Conservation (phyloP, 208 protist genomes). For the Trypanosoma vivax region DNA sequence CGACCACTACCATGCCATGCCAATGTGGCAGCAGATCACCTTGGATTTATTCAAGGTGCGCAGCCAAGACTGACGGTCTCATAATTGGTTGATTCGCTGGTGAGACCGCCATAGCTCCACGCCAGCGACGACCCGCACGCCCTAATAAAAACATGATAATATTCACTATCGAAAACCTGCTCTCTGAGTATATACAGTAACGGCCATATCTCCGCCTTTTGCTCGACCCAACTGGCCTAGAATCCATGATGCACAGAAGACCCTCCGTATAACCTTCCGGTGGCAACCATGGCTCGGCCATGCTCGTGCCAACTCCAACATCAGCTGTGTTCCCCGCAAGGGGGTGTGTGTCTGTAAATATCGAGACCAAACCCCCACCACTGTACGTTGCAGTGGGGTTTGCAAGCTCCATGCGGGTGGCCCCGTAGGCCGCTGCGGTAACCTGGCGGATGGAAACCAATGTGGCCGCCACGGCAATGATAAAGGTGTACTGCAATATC, state of each 20-base stretch:
- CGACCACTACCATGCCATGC: background rate
- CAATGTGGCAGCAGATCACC: background rate
- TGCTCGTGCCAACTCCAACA: too few species aligned
- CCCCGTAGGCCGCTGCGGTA: slow-evolving; percentile 32
- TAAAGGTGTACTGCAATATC: slow-evolving; percentile 49
- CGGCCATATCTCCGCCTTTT: background rate
- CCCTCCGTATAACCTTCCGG: slow-evolving; percentile 21
- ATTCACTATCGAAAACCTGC: slow-evolving; percentile 33
- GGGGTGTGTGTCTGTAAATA: slow-evolving; percentile 31
- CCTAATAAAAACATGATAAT: slow-evolving; percentile 25
- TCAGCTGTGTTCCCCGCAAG: slow-evolving; percentile 27
- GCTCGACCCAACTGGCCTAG: background rate
- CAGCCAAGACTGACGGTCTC: slow-evolving; percentile 2
- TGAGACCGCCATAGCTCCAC: slow-evolving; percentile 52
- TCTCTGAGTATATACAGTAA: slow-evolving; percentile 41
- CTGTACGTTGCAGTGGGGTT: slow-evolving; percentile 65
- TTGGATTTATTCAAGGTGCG: background rate
- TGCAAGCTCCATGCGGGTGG: slow-evolving; percentile 57
- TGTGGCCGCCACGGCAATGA: slow-evolving; percentile 17
- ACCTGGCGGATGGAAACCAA: slow-evolving; percentile 35
- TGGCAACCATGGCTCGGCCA: slow-evolving; percentile 27
- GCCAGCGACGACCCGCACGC: slow-evolving; percentile 25
- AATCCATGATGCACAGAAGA: background rate
- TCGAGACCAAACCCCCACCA: slow-evolving; percentile 49
- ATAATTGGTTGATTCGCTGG: slow-evolving; percentile 40